Percentiles rank a stretch among this genome's conserved stretches.
Conservation (phyloP, 2,329 filamentous ascomycete species). For the Trichoderma gracile region DNA sequence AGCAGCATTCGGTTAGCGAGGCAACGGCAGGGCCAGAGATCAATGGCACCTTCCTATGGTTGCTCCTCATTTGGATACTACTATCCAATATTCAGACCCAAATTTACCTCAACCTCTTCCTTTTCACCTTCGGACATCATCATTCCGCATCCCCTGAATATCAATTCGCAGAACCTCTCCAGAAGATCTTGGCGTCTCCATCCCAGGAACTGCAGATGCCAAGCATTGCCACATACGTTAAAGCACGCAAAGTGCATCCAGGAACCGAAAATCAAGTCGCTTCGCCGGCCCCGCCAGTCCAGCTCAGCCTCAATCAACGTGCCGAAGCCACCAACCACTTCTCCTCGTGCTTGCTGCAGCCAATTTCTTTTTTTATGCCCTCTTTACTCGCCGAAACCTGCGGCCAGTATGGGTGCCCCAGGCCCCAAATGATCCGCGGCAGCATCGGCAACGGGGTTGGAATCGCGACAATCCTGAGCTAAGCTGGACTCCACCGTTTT, state of each 20-base stretch:
- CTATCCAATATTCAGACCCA: neutral
- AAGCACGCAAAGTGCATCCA: too few species aligned
- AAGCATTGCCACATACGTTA: neutral
- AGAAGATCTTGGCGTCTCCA: neutral
- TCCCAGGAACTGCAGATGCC: neutral
- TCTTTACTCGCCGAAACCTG: neutral
- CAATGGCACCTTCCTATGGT: neutral
- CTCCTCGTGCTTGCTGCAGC: neutral
- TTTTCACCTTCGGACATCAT: too few species aligned
- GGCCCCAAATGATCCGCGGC: slow-evolving; percentile 18
- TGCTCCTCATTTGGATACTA: neutral
- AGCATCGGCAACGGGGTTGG: slow-evolving; percentile 21
- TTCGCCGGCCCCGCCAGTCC: neutral
- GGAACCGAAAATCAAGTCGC: too few species aligned
- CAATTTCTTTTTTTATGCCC: slow-evolving; percentile 8
- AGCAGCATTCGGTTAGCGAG: too few species aligned
- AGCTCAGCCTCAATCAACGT: slow-evolving; percentile 5
- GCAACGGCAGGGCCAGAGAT: neutral
- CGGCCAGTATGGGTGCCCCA: neutral
- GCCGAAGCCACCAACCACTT: slow-evolving; percentile 7
- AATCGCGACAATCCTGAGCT: slow-evolving; percentile 16
- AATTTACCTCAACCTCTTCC: neutral
- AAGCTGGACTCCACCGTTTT: slow-evolving; percentile 6
- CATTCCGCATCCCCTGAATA: neutral
- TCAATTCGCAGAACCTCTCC: neutral